These are phyloP conservation scores for Graphiopsis chlorocephala DNA, from an alignment of 2,329 filamentous ascomycete genomes.

Conservation along the genomic window DNA sequence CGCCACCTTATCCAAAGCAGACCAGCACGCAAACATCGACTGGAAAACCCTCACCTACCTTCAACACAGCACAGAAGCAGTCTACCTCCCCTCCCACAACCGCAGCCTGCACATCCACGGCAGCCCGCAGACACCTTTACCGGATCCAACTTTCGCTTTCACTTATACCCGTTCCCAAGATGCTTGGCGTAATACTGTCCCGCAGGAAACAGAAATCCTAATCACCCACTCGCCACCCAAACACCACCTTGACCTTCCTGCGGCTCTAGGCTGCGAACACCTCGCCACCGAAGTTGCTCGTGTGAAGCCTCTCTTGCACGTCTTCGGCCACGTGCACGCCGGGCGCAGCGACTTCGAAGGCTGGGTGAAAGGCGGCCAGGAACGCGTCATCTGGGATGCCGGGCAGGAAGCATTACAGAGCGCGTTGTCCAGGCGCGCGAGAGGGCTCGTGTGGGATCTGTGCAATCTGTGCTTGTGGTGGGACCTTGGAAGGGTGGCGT, in stretches of 20 bases:
- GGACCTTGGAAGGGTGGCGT: constrained; percentile 50
- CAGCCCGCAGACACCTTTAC: constrained; percentile 73
- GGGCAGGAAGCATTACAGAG: constrained; percentile 69
- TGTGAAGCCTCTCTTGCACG: constrained; percentile 69
- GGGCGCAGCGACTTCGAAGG: constrained; percentile 41
- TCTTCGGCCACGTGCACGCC: constrained; percentile 84
- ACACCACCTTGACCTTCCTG: constrained; percentile 64
- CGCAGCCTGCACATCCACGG: constrained; percentile 73
- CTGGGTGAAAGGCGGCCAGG: constrained; percentile 54
- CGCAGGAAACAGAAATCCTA: constrained; percentile 70
- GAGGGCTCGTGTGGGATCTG: constrained; percentile 38
- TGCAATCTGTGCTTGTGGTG: constrained; percentile 47
- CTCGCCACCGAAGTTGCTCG: constrained; percentile 72
- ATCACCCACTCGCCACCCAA: constrained; percentile 78
- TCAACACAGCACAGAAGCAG: constrained; percentile 61
- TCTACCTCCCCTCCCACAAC: constrained; percentile 35
- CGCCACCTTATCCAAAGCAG: constrained; percentile 45
- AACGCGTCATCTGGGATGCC: constrained; percentile 71
- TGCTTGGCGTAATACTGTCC: constrained; percentile 71
- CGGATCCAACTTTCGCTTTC: constrained; percentile 75
- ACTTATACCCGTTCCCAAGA: constrained; percentile 66
- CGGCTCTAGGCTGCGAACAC: constrained; percentile 64
- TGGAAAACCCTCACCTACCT: constrained; percentile 73
- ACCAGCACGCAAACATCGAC: constrained; percentile 57
- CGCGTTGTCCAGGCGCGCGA: constrained; percentile 47